Base-by-base conservation (phyloP, 2,329 filamentous ascomycete species). In the Ramularia collo-cygni region DNA sequence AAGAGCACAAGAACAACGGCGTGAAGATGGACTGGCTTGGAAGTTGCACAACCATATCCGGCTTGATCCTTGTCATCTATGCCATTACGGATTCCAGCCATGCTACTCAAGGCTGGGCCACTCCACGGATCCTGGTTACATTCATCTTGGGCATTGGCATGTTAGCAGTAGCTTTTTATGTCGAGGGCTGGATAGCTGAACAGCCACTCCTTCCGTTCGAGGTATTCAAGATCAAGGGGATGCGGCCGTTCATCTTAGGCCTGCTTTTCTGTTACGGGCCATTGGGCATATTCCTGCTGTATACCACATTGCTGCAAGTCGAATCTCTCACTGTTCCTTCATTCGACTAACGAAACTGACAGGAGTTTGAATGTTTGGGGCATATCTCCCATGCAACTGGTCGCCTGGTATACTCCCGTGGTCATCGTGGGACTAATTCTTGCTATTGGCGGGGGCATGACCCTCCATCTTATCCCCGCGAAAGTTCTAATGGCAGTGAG, bases 71-170 rank as follows among this genome's bases (percentile, higher is more conserved):
- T 17, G 68, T 86, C 7, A 80, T 87, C 0, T 90, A 81, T 52
- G 81, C 84, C 0, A 74, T 92, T 37, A 88, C 84, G 0, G 80
- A 86, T 34, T 80, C 79, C 6, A 75, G 79, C 0, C 77, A 85
- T 57, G 82, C 82, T 0, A 74, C 79, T 0, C 58, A 77, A 2
- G 76, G 80, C 2, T 90, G 85, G 83, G 67, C 62, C n/a, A 85
- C 81, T 0, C 80, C 82, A 1, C 86, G 87, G 49, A 79, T 90
- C 27, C 75, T 75, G 28, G 66, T 79, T 8, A 76, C 78, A 0
- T 74, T 90, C 33, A 64, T 79, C 3, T 28, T 83, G 1, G 85
- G 85, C 0, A 63, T 73, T 4, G 41, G 85, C 0, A 61, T 82
- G 6, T 66, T 92, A 1, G 64, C 62, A 1, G 63, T 65, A 0